A percentile compares a stretch with the other conserved stretches of the same genome.
phyloP scores from a whole-genome alignment of 768 basidiomycete genomes.

The Kwoniella europaea region DNA sequence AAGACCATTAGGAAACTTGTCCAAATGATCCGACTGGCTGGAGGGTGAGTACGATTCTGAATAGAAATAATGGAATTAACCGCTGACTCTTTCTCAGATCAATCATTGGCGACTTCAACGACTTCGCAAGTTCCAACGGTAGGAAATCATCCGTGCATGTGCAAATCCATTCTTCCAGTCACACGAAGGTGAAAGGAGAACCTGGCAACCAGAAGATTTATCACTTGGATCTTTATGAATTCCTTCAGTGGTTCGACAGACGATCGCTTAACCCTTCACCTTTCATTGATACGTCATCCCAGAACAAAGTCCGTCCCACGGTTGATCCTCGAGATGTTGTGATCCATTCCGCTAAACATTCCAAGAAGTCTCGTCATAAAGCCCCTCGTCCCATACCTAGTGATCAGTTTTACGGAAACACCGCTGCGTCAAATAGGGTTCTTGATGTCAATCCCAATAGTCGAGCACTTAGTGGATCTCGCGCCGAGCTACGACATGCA shows the following conservation, averaged over 20 bases:
- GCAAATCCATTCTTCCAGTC: background rate
- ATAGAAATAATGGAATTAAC: too few relatives aligned
- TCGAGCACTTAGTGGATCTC: background rate
- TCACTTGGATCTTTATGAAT: background rate
- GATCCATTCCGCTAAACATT: background rate
- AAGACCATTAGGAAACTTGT: background rate
- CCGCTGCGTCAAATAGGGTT: background rate
- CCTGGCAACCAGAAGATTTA: background rate
- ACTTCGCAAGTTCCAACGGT: background rate
- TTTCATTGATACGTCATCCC: background rate
- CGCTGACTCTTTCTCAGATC: background rate
- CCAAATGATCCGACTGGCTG: background rate
- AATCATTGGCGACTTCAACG: background rate
- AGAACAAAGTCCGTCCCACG: background rate
- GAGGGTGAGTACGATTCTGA: background rate
- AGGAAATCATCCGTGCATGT: background rate
- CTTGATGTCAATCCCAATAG: too few relatives aligned
- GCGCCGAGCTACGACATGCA: background rate
- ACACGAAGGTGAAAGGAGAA: background rate
- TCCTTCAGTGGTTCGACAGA: background rate
- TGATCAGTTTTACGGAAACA: background rate
- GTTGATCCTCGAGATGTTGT: background rate
- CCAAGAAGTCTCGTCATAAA: background rate
- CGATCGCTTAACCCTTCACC: background rate
- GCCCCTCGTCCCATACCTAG: background rate